Base-by-base conservation (phyloP, 768 basidiomycete genomes). In the Trichaptum fuscoviolaceum region DNA sequence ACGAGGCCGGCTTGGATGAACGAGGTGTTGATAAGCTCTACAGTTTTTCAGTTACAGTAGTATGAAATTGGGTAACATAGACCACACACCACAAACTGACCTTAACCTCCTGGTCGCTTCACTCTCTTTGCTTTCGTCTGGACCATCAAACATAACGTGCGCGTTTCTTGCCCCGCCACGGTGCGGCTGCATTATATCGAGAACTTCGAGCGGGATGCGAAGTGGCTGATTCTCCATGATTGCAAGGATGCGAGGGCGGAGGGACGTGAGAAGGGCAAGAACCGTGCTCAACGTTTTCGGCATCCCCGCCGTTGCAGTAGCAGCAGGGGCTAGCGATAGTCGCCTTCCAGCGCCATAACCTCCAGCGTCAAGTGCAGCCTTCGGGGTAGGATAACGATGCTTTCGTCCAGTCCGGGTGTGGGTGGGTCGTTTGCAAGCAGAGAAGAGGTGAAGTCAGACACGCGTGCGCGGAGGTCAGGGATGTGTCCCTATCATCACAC, bases 361-460 rank as follows among this genome's bases (percentile, higher is more conserved):
- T 90, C 91, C 1, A 93, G 76, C 0, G 91, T 92, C 66, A 92
- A 75, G 74, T 93, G 91, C 58, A 92, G 75, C n/a, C 90, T 74
- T 10, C 82, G 71, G 0, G 84, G 83, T 59, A 82, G 79, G 64
- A 91, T 81, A 64, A 89, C 74, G 69, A 92, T 85, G 2, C 83
- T 80, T 9, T 70, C 71, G 74, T 93, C 87, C 4, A 2, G 17
- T 26, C 7, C n/a, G 10, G 23, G 69, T 25, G 7, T 58, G 18
- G 35, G 2, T 6, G 9, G 17, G 27, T 62, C 17, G 60, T 9
- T 52, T 20, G n/a, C 7, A 27, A 66, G 18, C 1, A 7, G 23
- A 30, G 17, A 12, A 34, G 34, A 20, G 12, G 8, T 65, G 63
- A n/a, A n/a, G n/a, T n/a, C 60, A 1, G 12, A 57, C 62, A 20